Conservation (phyloP, 768 basidiomycete genomes). For the Collybia sp. region DNA sequence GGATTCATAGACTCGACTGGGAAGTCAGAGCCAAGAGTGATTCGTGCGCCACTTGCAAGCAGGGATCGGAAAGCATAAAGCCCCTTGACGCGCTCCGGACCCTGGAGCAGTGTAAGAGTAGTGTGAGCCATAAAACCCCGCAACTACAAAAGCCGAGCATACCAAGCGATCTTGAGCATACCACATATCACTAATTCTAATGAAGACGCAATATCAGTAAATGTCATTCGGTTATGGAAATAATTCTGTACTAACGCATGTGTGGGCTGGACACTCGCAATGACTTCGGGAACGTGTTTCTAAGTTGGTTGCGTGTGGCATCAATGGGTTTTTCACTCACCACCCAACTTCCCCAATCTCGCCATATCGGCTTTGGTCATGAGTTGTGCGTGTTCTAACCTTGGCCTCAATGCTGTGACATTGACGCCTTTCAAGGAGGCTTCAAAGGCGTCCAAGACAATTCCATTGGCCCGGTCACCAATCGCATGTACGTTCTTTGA, state of each 20-base stretch:
- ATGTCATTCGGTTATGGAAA: background rate
- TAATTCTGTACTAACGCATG: slow-evolving; percentile 57
- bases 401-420: slow-evolving; percentile 63
- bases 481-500: slow-evolving; percentile 82
- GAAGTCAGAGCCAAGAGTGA: slow-evolving; percentile 85
- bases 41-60: slow-evolving; percentile 56
- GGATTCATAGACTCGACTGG: slow-evolving; percentile 89
- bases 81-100: slow-evolving; percentile 76
- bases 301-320: background rate
- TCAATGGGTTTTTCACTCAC: slow-evolving; percentile 32
- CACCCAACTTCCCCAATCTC: slow-evolving; percentile 74
- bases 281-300: slow-evolving; percentile 46
- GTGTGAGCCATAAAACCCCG: slow-evolving; percentile 3
- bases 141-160: slow-evolving; percentile 13
- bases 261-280: slow-evolving; percentile 87
- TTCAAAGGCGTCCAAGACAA: slow-evolving; percentile 84
- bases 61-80: slow-evolving; percentile 86
- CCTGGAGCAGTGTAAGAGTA: slow-evolving; percentile 37
- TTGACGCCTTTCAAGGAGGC: slow-evolving; percentile 53
- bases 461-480: slow-evolving; percentile 82
- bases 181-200: slow-evolving; percentile 82
- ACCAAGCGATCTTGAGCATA: slow-evolving; percentile 83
- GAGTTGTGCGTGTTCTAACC: slow-evolving; percentile 91
- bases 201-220: slow-evolving; percentile 2
- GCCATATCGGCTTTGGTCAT: slow-evolving; percentile 71